These are phyloP conservation scores for Neckera pumila DNA, from an alignment of 225 moss, liverwort and hornwort genomes.

Conservation along the genomic window DNA sequence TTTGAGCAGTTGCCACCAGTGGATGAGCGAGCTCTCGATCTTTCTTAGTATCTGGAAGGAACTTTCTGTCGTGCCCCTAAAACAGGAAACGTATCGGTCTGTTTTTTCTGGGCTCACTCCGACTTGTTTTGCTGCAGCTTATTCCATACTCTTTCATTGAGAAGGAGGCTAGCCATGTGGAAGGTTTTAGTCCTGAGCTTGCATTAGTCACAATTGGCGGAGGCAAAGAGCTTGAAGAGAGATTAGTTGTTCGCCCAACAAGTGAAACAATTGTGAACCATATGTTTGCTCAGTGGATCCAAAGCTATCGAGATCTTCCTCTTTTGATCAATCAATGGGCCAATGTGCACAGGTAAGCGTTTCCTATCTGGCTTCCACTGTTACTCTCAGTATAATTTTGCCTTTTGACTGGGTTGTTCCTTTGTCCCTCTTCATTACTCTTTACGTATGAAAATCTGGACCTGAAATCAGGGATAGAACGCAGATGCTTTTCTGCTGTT, in stretches of 20 bases:
- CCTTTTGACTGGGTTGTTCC: background rate
- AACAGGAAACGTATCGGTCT: background rate
- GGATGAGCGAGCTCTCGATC: background rate
- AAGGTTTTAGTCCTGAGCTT: conserved; percentile 98
- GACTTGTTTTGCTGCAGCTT: conserved; percentile 36
- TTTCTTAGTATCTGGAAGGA: background rate
- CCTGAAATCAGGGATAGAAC: background rate
- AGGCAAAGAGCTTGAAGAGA: conserved; percentile 96
- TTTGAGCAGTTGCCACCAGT: background rate
- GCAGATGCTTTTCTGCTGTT: background rate
- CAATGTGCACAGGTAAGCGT: conserved; percentile 64
- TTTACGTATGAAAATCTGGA: background rate
- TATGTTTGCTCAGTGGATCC: conserved; percentile 98
- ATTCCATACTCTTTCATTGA: conserved; percentile 99
- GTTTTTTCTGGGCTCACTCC: background rate
- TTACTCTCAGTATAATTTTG: background rate
- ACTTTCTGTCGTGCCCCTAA: no score
- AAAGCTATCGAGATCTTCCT: conserved; percentile 91
- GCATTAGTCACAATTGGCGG: conserved; percentile 95
- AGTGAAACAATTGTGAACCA: conserved; percentile 97
- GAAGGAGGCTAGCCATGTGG: conserved; percentile 98
- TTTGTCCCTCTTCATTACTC: background rate
- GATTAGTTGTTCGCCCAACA: conserved; percentile 90
- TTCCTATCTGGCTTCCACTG: background rate
- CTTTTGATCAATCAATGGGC: conserved; percentile 87